Base-by-base conservation (phyloP, 140 eudicot species). In the Cichorium intybus region DNA sequence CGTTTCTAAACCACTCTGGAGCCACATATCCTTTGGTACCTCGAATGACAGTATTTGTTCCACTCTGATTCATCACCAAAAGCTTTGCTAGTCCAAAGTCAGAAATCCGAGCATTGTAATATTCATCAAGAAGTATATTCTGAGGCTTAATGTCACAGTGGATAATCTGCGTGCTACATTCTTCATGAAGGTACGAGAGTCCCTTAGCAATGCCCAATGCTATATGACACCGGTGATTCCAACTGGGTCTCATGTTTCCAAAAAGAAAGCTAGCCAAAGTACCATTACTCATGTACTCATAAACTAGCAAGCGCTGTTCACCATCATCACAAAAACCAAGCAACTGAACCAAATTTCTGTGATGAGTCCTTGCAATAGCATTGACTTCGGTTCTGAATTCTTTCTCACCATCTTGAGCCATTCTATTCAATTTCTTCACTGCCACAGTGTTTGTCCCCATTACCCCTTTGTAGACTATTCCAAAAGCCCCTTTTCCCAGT, bases 11-110 rank as follows among this genome's bases (percentile, higher is more conserved):
- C 85, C 83, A 83, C 34, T 83, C 89, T 0, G 85, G 85, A n/a
- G 89, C 85, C 15, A 79, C 82, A 68, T 83, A 83, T 56, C 89
- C 89, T 76, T 73, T 83, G 1, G 89, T 79, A n/a, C 89, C 89
- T 68, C 81, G 49, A 2, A 83, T 83, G 20, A 49, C 70, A 5
- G 82, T 79, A 55, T 66, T 55, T 0, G 85, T 83, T 47, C 66
- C 58, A 46, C 78, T 75, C 43, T 83, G 79, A 66, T 83, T 20
- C 9, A 77, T 46, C 64, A 18, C 56, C 70, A 82, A 52, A 41
- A 77, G 84, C 53, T 82, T 78, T 28, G 88, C 69, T 50, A 79
- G 10, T 16, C 85, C 82, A 52, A 82, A 82, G 28, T 79, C 85
- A 2, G 85, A 58, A 21, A 82, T 79, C 6, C 60, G 29, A 10